Evolutionary conservation across 257 asterid genomes (phyloP), one percentile per base, ranked within the genome.

Genomic region (Ilex aquifolium): DNA sequence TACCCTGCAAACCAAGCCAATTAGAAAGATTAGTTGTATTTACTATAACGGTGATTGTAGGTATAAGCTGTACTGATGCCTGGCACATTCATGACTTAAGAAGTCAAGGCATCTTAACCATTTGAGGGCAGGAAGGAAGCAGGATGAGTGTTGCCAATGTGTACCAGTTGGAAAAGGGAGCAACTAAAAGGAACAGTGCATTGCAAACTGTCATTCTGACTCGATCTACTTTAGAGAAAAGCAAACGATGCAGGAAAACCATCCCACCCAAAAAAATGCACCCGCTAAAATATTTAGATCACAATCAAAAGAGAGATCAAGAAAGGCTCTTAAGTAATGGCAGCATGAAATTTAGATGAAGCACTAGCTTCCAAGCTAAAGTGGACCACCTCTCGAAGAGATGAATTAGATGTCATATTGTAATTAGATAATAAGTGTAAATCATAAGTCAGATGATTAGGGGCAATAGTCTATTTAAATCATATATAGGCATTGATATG

Each of bases 1-100:
- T 93, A 68, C 99, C 99, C 99, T 93, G 85, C 74, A 75, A 76
- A 63, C 54, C 71, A 66, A 44, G 56, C 42, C 70, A 42, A 53
- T 54, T 40, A 21, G 65, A 42, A 16, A 59, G 12, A 17, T 29
- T 49, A 31, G 57, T 36, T 32, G 52, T 60, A 57, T 46, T 31
- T 36, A 17, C 5, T 12, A 55, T 50, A 32, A 17, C 46, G 27
- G 50, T 44, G 39, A 16, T 7, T 53, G 52, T 5, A 31, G 61
- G 16, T 36, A 57, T 17, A 17, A 32, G 59, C 12, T 51, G 59
- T 66, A 53, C 31, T 60, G 31, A 53, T 17, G 54, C 50, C 52
- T 61, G 52, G 58, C 57, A 53, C 10, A 27, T 12, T 32, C 27
- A 68, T 54, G 30, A 16, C 42, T 39, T 56, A 7, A 32, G 39